Conservation (phyloP, 257 asterid genomes). For the Mentha longifolia region DNA sequence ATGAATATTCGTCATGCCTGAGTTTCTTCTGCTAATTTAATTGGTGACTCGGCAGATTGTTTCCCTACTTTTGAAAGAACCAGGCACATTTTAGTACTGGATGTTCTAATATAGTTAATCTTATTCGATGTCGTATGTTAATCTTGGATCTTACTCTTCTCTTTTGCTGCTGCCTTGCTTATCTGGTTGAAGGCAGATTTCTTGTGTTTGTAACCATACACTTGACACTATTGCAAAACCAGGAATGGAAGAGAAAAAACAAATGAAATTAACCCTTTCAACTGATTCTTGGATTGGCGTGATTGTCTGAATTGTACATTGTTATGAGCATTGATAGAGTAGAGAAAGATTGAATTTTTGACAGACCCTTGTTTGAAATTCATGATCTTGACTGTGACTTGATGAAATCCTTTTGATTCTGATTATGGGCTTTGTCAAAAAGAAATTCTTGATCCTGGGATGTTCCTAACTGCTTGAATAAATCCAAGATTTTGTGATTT, state of each 20-base stretch:
- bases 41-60: constrained; percentile 56
- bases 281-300: constrained; percentile 22
- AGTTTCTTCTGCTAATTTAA: constrained; percentile 49
- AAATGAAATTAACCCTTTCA: constrained; percentile 37
- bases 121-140: constrained; percentile 43
- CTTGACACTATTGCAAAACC: constrained; percentile 42
- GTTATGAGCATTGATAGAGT: not conserved
- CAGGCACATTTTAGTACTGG: constrained; percentile 56
- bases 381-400: not conserved
- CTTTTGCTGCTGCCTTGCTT: constrained; percentile 41
- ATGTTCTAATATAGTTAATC: constrained; percentile 49
- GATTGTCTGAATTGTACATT: constrained; percentile 24
- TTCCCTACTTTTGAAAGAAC: constrained; percentile 46
- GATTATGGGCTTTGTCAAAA: constrained; percentile 9
- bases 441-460: not conserved
- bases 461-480: not conserved
- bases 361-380: not conserved
- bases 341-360: not conserved
- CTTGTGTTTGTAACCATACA: constrained; percentile 46
- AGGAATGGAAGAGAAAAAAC: constrained; percentile 35
- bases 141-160: constrained; percentile 37
- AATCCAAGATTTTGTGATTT: constrained; percentile 33
- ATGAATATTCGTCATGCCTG: constrained; percentile 50
- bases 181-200: constrained; percentile 42
- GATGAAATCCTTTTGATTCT: not conserved